phyloP scores from a whole-genome alignment of 2,329 filamentous ascomycete species.

The Diaporthe sp. region DNA sequence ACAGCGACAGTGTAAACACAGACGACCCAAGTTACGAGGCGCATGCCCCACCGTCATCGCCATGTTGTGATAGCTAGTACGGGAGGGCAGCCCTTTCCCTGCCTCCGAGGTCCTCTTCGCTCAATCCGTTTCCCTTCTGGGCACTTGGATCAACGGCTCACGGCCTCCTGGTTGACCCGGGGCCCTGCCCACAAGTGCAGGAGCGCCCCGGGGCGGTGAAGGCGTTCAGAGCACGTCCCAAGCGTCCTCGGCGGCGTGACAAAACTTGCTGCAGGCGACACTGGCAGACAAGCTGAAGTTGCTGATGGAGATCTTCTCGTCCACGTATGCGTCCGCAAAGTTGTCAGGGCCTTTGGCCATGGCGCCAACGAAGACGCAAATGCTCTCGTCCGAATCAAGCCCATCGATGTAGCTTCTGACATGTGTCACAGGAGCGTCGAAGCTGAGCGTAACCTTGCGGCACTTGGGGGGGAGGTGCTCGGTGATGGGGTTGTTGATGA shows the following conservation, averaged over 20 bases:
- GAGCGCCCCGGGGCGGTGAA: neutral
- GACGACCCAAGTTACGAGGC: conserved; percentile 72
- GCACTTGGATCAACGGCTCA: neutral
- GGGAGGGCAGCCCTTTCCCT: conserved; percentile 52
- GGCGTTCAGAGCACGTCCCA: conserved; percentile 85
- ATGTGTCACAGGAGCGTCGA: conserved; percentile 88
- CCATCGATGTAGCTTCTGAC: conserved; percentile 90
- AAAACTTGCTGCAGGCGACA: conserved; percentile 99
- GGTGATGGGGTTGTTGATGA: conserved; percentile 98
- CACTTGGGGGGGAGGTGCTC: conserved; percentile 97
- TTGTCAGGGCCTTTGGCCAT: conserved; percentile 98
- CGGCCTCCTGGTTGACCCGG: neutral
- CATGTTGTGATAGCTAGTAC: conserved; percentile 81
- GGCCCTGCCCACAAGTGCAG: neutral
- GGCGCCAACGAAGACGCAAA: conserved; percentile 97
- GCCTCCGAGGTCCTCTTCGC: conserved; percentile 42
- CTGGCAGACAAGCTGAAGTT: conserved; percentile 98
- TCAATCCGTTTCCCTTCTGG: neutral
- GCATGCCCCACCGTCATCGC: conserved; percentile 62
- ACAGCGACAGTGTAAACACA: conserved; percentile 80
- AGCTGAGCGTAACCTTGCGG: conserved; percentile 96
- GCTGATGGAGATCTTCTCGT: conserved; percentile 98
- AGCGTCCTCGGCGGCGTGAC: conserved; percentile 95
- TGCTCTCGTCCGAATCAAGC: conserved; percentile 86
- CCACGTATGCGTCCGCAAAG: conserved; percentile 94